Conservation (phyloP, 2,329 filamentous ascomycete species). For the Venturiaceae sp. region DNA sequence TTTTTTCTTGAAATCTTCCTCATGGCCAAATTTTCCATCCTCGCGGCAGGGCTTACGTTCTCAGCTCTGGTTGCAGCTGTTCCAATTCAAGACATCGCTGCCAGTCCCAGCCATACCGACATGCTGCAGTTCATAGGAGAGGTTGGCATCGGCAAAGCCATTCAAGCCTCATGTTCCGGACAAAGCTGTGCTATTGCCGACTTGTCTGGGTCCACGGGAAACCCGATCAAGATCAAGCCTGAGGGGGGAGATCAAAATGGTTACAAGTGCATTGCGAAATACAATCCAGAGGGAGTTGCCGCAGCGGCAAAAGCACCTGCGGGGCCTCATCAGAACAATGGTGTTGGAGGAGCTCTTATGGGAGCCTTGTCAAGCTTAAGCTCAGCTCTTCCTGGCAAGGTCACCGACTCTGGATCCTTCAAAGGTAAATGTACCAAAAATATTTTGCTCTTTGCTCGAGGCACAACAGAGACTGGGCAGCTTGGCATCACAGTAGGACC, state of each 20-base stretch:
- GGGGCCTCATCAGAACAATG: neutral
- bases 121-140: neutral
- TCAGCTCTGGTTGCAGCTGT: too few species aligned
- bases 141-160: neutral
- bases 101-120: too few species aligned
- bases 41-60: too few species aligned
- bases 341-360: neutral
- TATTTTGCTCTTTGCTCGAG: constrained; percentile 1
- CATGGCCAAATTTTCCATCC: too few species aligned
- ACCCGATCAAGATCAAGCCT: neutral
- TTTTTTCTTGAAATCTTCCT: too few species aligned
- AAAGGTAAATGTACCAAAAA: neutral
- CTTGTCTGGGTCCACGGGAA: neutral
- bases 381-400: neutral
- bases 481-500: constrained; percentile 4
- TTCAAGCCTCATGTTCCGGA: neutral
- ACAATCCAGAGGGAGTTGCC: neutral
- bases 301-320: neutral
- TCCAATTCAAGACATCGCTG: too few species aligned
- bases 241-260: neutral
- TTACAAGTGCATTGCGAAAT: neutral
- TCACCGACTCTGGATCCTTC: neutral
- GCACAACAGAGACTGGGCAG: neutral
- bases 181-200: constrained; percentile 1
- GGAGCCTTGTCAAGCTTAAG: neutral